phyloP scores from a whole-genome alignment of 1,284 basidiomycete genomes.

The Heimioporus punctisporus region DNA sequence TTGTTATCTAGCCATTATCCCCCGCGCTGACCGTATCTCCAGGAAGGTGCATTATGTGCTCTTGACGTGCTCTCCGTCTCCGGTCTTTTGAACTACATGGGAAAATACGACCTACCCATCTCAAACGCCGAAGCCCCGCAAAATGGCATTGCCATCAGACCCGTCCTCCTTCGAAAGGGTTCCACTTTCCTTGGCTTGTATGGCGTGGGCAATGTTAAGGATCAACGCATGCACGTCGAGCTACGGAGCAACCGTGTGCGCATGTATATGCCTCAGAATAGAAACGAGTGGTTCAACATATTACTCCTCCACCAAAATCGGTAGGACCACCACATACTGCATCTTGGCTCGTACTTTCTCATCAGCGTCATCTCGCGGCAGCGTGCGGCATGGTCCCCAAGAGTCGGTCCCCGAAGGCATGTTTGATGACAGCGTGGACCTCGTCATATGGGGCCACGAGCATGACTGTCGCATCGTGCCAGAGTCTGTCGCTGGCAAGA shows the following conservation, averaged over 20 bases:
- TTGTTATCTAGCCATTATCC: conserved; percentile 3
- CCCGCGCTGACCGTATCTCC: conserved; percentile 4
- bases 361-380: conserved; percentile 33
- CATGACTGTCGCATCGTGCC: conserved; percentile 96
- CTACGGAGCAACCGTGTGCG: conserved; percentile 91
- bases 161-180: conserved; percentile 92
- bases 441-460: conserved; percentile 99
- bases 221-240: conserved; percentile 96
- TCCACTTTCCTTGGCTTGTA: conserved; percentile 87
- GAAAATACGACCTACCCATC: conserved; percentile 78
- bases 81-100: conserved; percentile 98
- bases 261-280: conserved; percentile 95
- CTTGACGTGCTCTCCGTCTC: conserved; percentile 95
- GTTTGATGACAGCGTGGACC: conserved; percentile 94
- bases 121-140: conserved; percentile 67
- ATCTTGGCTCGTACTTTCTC: no score
- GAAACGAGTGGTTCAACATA: conserved; percentile 95
- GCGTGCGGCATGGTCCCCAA: conserved; percentile 93
- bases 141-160: conserved; percentile 85
- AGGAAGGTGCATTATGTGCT: conserved; percentile 96
- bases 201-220: conserved; percentile 97
- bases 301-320: conserved; percentile 96
- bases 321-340: no score
- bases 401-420: conserved; percentile 94
- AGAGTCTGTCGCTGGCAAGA: conserved; percentile 89